phyloP scores from a whole-genome alignment of 345 rosid species.

The Melaleuca alternifolia region DNA sequence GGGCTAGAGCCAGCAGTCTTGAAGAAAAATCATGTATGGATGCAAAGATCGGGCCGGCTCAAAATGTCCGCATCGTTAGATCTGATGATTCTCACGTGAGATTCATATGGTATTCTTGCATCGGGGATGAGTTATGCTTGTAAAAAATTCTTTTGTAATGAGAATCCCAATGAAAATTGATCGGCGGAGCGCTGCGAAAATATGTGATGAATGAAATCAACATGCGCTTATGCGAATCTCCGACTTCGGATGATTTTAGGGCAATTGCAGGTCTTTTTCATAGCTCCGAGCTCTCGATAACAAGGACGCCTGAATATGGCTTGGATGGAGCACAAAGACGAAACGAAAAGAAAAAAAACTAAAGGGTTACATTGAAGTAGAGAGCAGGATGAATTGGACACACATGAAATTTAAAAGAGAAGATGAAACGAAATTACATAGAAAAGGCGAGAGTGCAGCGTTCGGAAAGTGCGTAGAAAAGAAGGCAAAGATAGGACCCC shows the following conservation, averaged over 20 bases:
- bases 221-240: neutral
- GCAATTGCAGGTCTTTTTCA: neutral
- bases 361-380: neutral
- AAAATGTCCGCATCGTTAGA: neutral
- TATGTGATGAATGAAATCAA: neutral
- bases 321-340: neutral
- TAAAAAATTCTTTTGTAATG: neutral
- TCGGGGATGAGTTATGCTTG: neutral
- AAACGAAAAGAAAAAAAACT: neutral
- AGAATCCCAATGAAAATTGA: neutral
- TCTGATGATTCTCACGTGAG: neutral
- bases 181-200: neutral
- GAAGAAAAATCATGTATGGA: neutral
- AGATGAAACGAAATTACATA: neutral
- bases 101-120: neutral
- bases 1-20: neutral
- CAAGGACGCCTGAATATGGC: neutral
- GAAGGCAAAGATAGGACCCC: neutral
- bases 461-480: neutral
- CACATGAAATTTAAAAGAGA: neutral
- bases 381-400: neutral
- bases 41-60: fast-evolving
- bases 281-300: neutral
- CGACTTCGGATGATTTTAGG: neutral
- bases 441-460: neutral